Conservation (phyloP, 129 eudicot species). For the Lonicera japonica region DNA sequence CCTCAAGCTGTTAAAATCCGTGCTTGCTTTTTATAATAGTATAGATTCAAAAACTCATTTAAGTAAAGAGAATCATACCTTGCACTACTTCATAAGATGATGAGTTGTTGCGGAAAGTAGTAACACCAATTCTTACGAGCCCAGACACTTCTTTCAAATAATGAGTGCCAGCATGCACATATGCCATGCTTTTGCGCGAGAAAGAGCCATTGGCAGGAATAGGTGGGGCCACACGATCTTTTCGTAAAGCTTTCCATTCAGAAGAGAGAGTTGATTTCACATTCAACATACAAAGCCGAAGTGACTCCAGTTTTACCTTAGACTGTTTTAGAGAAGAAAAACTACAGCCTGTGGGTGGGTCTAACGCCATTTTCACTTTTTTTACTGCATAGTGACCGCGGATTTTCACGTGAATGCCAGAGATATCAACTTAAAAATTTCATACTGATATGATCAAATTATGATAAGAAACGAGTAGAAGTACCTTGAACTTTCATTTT, state of each 20-base stretch:
- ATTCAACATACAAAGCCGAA: slow-evolving; percentile 36
- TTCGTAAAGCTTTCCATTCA: slow-evolving; percentile 47
- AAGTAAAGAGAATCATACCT: slow-evolving; percentile 26
- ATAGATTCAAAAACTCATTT: no score
- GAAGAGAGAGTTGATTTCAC: slow-evolving; percentile 43
- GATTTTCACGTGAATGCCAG: slow-evolving; percentile 1
- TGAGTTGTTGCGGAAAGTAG: slow-evolving; percentile 41
- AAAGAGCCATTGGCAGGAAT: slow-evolving; percentile 46
- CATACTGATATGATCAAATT: not conserved
- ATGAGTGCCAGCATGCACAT: slow-evolving; percentile 63
- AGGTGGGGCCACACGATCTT: slow-evolving; percentile 48
- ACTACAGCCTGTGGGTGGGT: slow-evolving; percentile 61
- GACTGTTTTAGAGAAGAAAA: slow-evolving; percentile 51
- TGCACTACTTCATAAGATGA: slow-evolving; percentile 41
- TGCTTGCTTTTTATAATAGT: no score
- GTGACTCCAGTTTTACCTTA: slow-evolving; percentile 38
- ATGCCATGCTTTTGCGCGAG: slow-evolving; percentile 55
- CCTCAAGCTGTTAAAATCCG: no score
- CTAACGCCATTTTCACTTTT: slow-evolving; percentile 67
- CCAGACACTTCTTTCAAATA: slow-evolving; percentile 59
- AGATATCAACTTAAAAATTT: slow-evolving; percentile 1
- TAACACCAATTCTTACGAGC: slow-evolving; percentile 46
- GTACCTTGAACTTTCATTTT: slow-evolving; percentile 79
- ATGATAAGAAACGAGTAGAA: slow-evolving; percentile 8
- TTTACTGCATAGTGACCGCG: slow-evolving; percentile 38